Evolutionary conservation across 257 asterid genomes (phyloP).

Genomic region (Ehretia macrophylla): DNA sequence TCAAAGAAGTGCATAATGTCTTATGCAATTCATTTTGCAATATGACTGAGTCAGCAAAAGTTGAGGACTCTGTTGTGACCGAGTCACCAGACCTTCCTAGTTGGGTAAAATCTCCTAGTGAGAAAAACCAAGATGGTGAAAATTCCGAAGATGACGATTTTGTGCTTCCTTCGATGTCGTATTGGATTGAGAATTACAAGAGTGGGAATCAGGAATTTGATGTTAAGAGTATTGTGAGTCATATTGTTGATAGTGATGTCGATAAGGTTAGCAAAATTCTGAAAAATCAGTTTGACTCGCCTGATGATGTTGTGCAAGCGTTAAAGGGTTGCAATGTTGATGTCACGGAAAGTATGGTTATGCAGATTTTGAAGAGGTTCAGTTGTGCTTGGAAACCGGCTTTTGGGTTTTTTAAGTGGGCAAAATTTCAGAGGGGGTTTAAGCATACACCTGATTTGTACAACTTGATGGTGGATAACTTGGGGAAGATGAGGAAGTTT

Average conservation of each 20-base stretch:
- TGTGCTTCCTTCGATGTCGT: constrained; percentile 68
- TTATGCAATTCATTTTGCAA: constrained; percentile 41
- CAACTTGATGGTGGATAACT: constrained; percentile 56
- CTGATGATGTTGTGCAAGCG: constrained; percentile 40
- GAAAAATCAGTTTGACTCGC: constrained; percentile 44
- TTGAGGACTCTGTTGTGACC: constrained; percentile 15
- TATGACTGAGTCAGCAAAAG: constrained; percentile 23
- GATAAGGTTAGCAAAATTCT: constrained; percentile 58
- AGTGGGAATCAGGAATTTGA: constrained; percentile 28
- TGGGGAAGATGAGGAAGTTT: constrained; percentile 66
- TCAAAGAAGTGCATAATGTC: constrained; percentile 15
- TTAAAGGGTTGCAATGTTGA: constrained; percentile 44
- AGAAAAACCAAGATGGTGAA: constrained; percentile 9
- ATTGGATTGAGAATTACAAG: constrained; percentile 60
- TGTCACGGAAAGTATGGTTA: constrained; percentile 47
- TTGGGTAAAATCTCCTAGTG: constrained; percentile 51
- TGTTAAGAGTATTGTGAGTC: constrained; percentile 25
- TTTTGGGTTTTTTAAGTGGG: constrained; percentile 84
- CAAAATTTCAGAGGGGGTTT: constrained; percentile 33
- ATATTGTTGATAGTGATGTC: constrained; percentile 46
- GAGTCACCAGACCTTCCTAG: constrained; percentile 83
- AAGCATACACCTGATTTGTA: constrained; percentile 48
- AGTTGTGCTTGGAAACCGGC: constrained; percentile 74
- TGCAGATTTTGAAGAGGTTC: constrained; percentile 65
- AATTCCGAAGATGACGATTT: constrained; percentile 52